A percentile compares a stretch with the other conserved stretches of the same genome.
Evolutionary conservation across 2,329 filamentous ascomycete species (phyloP).

Genomic region (Ceratocystis papillata): DNA sequence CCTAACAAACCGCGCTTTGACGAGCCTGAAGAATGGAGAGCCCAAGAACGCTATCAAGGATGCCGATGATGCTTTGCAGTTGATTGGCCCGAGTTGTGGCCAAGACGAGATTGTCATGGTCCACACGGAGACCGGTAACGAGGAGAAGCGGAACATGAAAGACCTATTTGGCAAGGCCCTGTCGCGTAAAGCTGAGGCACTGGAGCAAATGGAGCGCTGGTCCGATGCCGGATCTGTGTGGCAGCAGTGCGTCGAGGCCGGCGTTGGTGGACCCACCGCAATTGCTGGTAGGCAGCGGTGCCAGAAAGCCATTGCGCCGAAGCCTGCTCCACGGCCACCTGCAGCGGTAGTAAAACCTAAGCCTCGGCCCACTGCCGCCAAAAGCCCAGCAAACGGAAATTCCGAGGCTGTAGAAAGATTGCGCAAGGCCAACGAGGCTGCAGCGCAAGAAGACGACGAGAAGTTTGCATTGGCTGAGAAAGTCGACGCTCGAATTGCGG

Average conservation of each 20-base stretch:
- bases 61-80: conserved; percentile 63
- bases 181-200: conserved; percentile 85
- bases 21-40: conserved; percentile 81
- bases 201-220: conserved; percentile 95
- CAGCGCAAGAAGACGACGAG: conserved; percentile 80
- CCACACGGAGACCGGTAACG: conserved; percentile 44
- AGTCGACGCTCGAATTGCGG: conserved; percentile 65
- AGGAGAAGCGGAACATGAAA: conserved; percentile 70
- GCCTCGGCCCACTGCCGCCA: conserved; percentile 19
- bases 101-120: conserved; percentile 68
- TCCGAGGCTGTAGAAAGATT: conserved; percentile 73
- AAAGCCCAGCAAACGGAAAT: conserved; percentile 29
- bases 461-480: conserved; percentile 79
- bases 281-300: conserved; percentile 80
- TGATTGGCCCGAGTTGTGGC: conserved; percentile 72
- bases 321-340: conserved; percentile 40
- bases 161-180: conserved; percentile 90
- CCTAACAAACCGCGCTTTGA: conserved; percentile 81
- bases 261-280: conserved; percentile 74
- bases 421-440: conserved; percentile 72
- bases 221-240: conserved; percentile 68
- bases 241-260: conserved; percentile 71
- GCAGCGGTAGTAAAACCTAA: conserved; percentile 25
- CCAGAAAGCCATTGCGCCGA: conserved; percentile 71
- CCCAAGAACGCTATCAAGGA: conserved; percentile 78